Percentiles rank a stretch among this genome's conserved stretches.
Evolutionary conservation across 225 moss, liverwort and hornwort genomes (phyloP).

Genomic region (Marchantia polymorpha): DNA sequence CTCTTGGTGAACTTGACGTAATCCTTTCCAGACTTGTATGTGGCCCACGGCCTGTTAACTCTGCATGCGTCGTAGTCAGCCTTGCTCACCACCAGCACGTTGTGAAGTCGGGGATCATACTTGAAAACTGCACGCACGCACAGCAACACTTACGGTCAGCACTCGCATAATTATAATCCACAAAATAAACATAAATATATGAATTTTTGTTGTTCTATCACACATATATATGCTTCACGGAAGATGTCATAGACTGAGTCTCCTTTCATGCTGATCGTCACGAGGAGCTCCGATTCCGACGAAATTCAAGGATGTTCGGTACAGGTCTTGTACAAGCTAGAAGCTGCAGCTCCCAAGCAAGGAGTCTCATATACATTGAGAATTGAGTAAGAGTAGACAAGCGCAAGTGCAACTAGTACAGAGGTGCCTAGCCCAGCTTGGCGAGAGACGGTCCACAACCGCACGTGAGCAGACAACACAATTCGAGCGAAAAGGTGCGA

Average conservation of each 20-base stretch:
- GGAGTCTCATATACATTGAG: too few relatives aligned
- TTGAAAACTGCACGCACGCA: slow-evolving; percentile 26
- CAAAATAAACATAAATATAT: background rate
- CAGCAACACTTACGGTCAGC: background rate
- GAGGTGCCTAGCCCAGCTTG: too few relatives aligned
- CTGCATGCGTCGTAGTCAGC: slow-evolving; percentile 8
- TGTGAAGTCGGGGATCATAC: slow-evolving; percentile 11
- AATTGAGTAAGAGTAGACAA: too few relatives aligned
- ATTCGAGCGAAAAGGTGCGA: background rate
- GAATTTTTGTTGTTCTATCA: background rate
- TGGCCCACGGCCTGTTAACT: background rate
- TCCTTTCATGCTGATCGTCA: too few relatives aligned
- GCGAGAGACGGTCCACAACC: too few relatives aligned
- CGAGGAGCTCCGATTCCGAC: background rate
- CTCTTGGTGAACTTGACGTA: slow-evolving; percentile 12
- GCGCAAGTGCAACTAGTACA: too few relatives aligned
- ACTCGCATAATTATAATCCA: background rate
- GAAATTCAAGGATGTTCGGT: background rate
- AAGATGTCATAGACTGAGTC: background rate
- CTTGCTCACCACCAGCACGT: slow-evolving; percentile 29
- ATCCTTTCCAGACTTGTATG: slow-evolving; percentile 22
- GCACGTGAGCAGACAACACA: too few relatives aligned
- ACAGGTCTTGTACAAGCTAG: too few relatives aligned
- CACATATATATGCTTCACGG: background rate
- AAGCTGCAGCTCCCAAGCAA: too few relatives aligned